Conservation (phyloP, 2,329 filamentous ascomycete species). For the Cladosporium sphaerospermum region DNA sequence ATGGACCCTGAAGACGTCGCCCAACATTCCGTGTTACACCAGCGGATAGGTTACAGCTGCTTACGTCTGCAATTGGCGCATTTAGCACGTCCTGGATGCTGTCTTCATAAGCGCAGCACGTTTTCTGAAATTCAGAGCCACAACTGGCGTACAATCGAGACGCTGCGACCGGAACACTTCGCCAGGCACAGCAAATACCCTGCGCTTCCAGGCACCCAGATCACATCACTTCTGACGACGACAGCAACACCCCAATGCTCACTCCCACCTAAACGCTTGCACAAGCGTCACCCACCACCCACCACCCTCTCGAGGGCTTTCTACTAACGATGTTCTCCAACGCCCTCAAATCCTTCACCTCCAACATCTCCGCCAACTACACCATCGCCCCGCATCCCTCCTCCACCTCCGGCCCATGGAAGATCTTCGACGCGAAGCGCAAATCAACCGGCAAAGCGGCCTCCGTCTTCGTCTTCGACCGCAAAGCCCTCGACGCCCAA, state of each 20-base stretch:
- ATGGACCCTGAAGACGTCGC: too few relatives aligned
- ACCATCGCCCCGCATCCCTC: conserved; percentile 67
- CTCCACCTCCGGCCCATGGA: conserved; percentile 88
- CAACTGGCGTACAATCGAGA: too few relatives aligned
- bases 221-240: background rate
- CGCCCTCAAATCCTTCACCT: conserved; percentile 87
- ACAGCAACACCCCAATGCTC: background rate
- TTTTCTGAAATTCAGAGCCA: too few relatives aligned
- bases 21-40: too few relatives aligned
- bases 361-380: conserved; percentile 91
- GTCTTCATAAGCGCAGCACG: too few relatives aligned
- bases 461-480: conserved; percentile 92
- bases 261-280: background rate
- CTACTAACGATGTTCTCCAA: conserved; percentile 73
- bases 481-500: conserved; percentile 71
- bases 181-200: too few relatives aligned
- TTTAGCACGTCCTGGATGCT: too few relatives aligned
- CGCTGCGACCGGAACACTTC: too few relatives aligned
- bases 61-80: too few relatives aligned
- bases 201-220: background rate
- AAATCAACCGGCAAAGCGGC: conserved; percentile 85
- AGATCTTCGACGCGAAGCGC: conserved; percentile 95
- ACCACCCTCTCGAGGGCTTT: background rate
- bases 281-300: background rate
- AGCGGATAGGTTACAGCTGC: too few relatives aligned